Conservation (phyloP, 768 basidiomycete genomes). For the Atractiella rhizophila region DNA sequence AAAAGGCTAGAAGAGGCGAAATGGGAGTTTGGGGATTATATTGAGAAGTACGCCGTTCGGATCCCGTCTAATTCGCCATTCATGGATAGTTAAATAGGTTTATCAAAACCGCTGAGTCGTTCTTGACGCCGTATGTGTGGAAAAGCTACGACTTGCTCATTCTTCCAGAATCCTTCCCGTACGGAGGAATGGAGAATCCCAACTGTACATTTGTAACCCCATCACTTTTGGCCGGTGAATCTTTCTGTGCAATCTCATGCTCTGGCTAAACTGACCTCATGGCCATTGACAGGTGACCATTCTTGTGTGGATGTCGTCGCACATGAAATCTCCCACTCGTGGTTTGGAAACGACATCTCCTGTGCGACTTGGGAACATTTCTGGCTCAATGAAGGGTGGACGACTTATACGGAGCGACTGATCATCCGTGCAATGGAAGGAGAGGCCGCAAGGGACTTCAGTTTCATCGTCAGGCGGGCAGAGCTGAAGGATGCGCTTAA, state of each 20-base stretch:
- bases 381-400: conserved; percentile 40
- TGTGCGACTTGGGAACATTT: conserved; percentile 23
- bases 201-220: conserved; percentile 3
- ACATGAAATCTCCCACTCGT: conserved; percentile 64
- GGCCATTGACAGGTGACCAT: conserved; percentile 64
- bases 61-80: not conserved
- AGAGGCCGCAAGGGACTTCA: conserved; percentile 51
- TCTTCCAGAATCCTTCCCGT: conserved; percentile 75
- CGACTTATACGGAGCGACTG: conserved; percentile 71
- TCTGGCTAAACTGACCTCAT: conserved; percentile 24
- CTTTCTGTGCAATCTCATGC: not conserved
- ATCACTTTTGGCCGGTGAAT: not conserved
- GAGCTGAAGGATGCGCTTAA: conserved; percentile 44
- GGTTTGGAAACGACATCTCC: conserved; percentile 31
- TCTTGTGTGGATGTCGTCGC: conserved; percentile 68
- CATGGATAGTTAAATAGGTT: conserved; percentile 30
- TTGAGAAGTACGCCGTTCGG: conserved; percentile 31
- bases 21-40: conserved; percentile 75
- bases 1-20: conserved; percentile 46
- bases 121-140: conserved; percentile 52
- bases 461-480: conserved; percentile 50
- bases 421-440: conserved; percentile 44
- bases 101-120: conserved; percentile 44
- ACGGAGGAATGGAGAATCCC: conserved; percentile 28
- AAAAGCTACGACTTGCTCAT: conserved; percentile 73